Evolutionary conservation across 2,329 filamentous ascomycete genomes (phyloP), one percentile per base, ranked within the genome.

Genomic region (Sporothrix protearum): DNA sequence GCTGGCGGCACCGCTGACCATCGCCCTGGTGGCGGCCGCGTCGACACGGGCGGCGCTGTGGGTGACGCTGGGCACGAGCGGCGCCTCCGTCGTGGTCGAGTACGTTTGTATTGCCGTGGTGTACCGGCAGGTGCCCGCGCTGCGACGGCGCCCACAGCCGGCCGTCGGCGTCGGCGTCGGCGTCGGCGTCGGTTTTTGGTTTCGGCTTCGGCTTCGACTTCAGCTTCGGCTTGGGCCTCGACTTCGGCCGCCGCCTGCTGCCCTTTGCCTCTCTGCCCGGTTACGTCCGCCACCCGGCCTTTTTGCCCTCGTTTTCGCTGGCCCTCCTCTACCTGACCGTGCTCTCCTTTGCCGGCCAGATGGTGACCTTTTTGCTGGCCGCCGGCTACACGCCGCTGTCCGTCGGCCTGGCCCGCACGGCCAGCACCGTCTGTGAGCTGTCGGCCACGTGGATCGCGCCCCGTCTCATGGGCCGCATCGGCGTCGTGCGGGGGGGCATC

Each of bases 281-380:
- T 39, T 91, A 91, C 76, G 75, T 86, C 72, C 76, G 78, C 2
- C 87, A 90, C 73, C 81, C 79, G 0, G 88, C 85, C 0, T 86
- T 91, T 73, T 79, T 89, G 0, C 85, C 89, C 0, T 91, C 89
- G 0, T 82, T 91, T 67, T 81, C 88, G 0, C 80, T 86, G 0
- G 82, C 87, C 0, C 78, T 91, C 0, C 84, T 91, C 1, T 91
- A 91, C 76, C 81, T 91, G 66, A 91, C 87, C 0, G 87, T 89
- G 0, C 79, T 89, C 2, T 84, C 82, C 7, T 88, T 89, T 74
- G 81, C 82, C 0, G 87, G 87, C 0, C 88, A 89, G 75, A 90
- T 91, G 87, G 82, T 89, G 69, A 89, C 89, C 0, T 91, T 87
- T 74, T 83, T 91, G 1, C 79, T 90, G 5, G 83, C 86, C 0